Evolutionary conservation across 495 filamentous ascomycete species (phyloP), one percentile per base, ranked within the genome.

Genomic region (Xylaria longipes): DNA sequence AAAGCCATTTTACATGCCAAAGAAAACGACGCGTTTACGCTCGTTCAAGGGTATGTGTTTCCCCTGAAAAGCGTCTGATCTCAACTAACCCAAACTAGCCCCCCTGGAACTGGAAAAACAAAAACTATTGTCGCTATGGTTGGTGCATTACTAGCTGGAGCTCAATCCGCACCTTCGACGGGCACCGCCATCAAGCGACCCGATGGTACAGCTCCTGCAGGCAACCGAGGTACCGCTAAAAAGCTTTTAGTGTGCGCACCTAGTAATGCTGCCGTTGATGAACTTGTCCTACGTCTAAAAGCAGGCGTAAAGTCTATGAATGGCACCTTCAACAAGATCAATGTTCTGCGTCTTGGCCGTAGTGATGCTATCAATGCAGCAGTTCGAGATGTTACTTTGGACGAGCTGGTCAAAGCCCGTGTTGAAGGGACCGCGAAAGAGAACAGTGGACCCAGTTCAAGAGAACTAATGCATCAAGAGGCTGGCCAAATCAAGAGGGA

Each of bases 111-210:
- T 5, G 96, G 96, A 76, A 99, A 99, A 82, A 99, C 96, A 0
- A 99, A 98, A 79, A 99, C 96, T 0, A 98, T 99, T 67, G 89
- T 97, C 70, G 96, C 95, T 58, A 97, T 98, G 83, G 94, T 97
- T 17, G 96, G 96, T 54, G 93, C 94, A 71, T 84, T 98, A 9
- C 76, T 99, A 15, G 93, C 89, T 5, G 85, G 86, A 56, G 82
- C 75, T n/a, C 83, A 94, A 37, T 79, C 79, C 77, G 61, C 46
- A 29, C 73, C 71, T 75, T 86, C 79, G 69, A 82, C 71, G 66
- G 83, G 69, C 43, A 84, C 86, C 5, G 74, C 84, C 45, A 85
- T 90, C 60, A 80, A 80, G 39, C 84, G 85, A 29, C 88, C 90
- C 6, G 83, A 81, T 3, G 71, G 71, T 0, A 7, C 50, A 33